Evolutionary conservation across 345 rosid genomes (phyloP).

Genomic region (Boechera retrofracta): DNA sequence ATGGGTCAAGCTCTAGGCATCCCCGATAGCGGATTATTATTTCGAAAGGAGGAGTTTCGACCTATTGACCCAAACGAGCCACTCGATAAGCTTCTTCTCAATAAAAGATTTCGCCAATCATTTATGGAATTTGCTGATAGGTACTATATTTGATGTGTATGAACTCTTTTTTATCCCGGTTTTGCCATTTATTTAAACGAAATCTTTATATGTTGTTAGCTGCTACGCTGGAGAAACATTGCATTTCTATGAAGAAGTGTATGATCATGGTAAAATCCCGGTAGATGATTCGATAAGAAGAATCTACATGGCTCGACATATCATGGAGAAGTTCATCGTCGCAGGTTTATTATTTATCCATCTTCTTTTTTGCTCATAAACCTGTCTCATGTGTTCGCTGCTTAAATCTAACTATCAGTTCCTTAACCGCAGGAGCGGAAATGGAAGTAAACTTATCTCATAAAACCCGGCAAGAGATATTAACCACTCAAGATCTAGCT

Average conservation of each 20-base stretch:
- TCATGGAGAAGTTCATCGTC: conserved; percentile 74
- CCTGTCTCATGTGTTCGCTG: neutral
- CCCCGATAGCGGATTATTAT: conserved; percentile 77
- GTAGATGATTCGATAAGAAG: conserved; percentile 66
- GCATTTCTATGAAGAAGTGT: conserved; percentile 87
- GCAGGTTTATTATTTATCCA: conserved; percentile 58
- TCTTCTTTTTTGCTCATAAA: conserved; percentile 27
- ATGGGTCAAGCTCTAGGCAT: conserved; percentile 93
- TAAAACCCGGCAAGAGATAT: conserved; percentile 69
- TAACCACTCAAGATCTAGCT: conserved; percentile 66
- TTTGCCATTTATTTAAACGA: conserved; percentile 1
- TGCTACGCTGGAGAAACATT: conserved; percentile 91
- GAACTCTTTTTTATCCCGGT: neutral
- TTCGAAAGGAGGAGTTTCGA: conserved; percentile 56
- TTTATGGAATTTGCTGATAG: conserved; percentile 95
- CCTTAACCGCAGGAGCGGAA: conserved; percentile 58
- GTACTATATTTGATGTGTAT: conserved; percentile 42
- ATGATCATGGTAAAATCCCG: conserved; percentile 77
- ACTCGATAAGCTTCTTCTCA: conserved; percentile 79
- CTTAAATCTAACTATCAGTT: neutral
- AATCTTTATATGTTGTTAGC: conserved; percentile 48
- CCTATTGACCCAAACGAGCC: conserved; percentile 69
- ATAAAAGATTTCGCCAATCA: conserved; percentile 77
- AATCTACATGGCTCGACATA: conserved; percentile 91
- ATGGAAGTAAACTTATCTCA: conserved; percentile 93